Conservation (phyloP, 805 yeast species). For the Ascoidea asiatica region DNA sequence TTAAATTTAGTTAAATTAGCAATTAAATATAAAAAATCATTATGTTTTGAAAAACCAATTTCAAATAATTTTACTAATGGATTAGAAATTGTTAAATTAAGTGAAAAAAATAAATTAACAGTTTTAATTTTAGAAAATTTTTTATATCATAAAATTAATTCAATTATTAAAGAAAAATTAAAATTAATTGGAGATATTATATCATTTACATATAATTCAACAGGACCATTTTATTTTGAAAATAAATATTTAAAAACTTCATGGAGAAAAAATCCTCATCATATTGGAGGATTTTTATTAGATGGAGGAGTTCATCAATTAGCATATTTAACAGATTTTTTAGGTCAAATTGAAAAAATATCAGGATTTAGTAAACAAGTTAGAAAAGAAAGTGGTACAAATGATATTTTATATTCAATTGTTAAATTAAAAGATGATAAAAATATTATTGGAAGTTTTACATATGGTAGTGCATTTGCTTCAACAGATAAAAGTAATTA, state of each 20-base stretch:
- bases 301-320: slow-evolving; percentile 97
- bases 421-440: slow-evolving; percentile 41
- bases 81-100: slow-evolving; percentile 55
- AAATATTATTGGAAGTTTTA: slow-evolving; percentile 68
- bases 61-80: slow-evolving; percentile 81
- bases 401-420: slow-evolving; percentile 68
- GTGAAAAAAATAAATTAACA: slow-evolving; percentile 50
- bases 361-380: slow-evolving; percentile 71
- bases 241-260: slow-evolving; percentile 55
- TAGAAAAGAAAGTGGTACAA: slow-evolving; percentile 65
- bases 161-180: slow-evolving; percentile 39
- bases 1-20: slow-evolving; percentile 57
- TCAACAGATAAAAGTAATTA: slow-evolving; percentile 56
- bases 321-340: slow-evolving; percentile 69
- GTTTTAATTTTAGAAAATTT: slow-evolving; percentile 79
- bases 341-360: slow-evolving; percentile 61
- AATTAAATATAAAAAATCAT: slow-evolving; percentile 60
- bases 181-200: slow-evolving; percentile 59
- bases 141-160: slow-evolving; percentile 55
- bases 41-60: slow-evolving; percentile 81
- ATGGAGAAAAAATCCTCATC: slow-evolving; percentile 88
- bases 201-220: slow-evolving; percentile 59
- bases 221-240: slow-evolving; percentile 53
- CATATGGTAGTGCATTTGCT: slow-evolving; percentile 80
- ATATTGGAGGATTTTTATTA: slow-evolving; percentile 82